Conservation (phyloP, 2,329 filamentous ascomycete genomes). For the Aspergillus flavus region DNA sequence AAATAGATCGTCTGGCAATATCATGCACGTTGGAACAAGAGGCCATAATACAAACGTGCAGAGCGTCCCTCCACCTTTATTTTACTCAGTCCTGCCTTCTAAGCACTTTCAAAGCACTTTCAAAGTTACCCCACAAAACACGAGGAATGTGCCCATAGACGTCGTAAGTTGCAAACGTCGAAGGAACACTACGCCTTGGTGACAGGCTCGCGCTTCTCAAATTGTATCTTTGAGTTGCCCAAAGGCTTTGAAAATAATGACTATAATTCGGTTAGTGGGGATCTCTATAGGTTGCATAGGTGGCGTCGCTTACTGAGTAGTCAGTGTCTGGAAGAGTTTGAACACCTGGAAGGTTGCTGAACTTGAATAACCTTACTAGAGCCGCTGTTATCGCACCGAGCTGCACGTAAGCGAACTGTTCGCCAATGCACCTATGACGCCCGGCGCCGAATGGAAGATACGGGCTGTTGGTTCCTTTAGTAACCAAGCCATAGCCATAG, state of each 20-base stretch:
- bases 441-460: slow-evolving; percentile 95
- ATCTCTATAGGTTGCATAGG: background rate
- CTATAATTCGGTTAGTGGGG: slow-evolving; percentile 27
- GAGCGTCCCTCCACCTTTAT: background rate
- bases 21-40: background rate
- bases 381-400: slow-evolving; percentile 81
- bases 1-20: background rate
- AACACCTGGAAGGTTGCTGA: slow-evolving; percentile 59
- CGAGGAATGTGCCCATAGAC: background rate
- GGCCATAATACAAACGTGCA: background rate
- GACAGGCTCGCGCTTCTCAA: slow-evolving; percentile 57
- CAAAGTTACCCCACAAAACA: background rate
- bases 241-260: slow-evolving; percentile 73
- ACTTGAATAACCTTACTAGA: slow-evolving; percentile 76
- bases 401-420: slow-evolving; percentile 94
- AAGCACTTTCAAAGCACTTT: background rate
- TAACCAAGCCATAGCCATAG: slow-evolving; percentile 91
- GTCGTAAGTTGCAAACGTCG: slow-evolving; percentile 5
- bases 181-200: slow-evolving; percentile 28
- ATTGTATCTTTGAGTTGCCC: slow-evolving; percentile 71
- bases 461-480: slow-evolving; percentile 84
- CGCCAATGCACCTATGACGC: slow-evolving; percentile 90
- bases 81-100: background rate
- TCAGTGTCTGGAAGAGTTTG: slow-evolving; percentile 52
- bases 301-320: slow-evolving; percentile 51